phyloP scores from a whole-genome alignment of 2,329 filamentous ascomycete genomes.

The Cadophora sp. region DNA sequence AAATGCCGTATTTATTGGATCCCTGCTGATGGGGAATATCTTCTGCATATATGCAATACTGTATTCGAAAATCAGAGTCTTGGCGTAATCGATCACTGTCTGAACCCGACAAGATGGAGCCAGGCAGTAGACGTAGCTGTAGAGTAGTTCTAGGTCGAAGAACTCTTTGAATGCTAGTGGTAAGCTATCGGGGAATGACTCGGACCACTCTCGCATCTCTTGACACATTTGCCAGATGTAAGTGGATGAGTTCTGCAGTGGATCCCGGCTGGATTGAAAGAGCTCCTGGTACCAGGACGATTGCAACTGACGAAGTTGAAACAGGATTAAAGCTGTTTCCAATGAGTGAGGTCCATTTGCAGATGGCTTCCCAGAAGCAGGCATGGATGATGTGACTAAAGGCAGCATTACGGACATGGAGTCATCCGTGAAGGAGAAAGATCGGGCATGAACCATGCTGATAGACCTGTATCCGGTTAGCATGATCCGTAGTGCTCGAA shows the following conservation, averaged over 20 bases:
- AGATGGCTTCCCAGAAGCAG: conserved; percentile 41
- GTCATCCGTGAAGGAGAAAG: conserved; percentile 94
- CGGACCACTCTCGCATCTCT: conserved; percentile 81
- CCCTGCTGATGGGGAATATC: conserved; percentile 71
- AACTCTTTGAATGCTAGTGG: conserved; percentile 72
- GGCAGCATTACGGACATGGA: conserved; percentile 84
- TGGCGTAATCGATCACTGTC: conserved; percentile 75
- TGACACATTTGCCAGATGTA: conserved; percentile 80
- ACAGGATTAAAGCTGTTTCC: conserved; percentile 77
- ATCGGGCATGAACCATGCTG: conserved; percentile 84
- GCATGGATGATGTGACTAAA: conserved; percentile 47
- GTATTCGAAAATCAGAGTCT: conserved; percentile 84
- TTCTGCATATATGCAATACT: conserved; percentile 81
- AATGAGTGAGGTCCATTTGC: conserved; percentile 55
- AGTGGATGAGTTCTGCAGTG: conserved; percentile 70
- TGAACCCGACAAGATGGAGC: conserved; percentile 80
- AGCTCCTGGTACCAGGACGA: conserved; percentile 90
- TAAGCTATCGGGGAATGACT: conserved; percentile 72
- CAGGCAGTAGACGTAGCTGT: conserved; percentile 89
- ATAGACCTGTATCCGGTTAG: conserved; percentile 65
- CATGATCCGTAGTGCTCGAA: neutral
- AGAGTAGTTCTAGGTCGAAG: conserved; percentile 87
- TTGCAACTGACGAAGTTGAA: conserved; percentile 83
- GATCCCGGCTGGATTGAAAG: conserved; percentile 76
- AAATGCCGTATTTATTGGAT: conserved; percentile 66